Conservation (phyloP, 2,329 filamentous ascomycete genomes). For the Coniochaeta ligniaria region DNA sequence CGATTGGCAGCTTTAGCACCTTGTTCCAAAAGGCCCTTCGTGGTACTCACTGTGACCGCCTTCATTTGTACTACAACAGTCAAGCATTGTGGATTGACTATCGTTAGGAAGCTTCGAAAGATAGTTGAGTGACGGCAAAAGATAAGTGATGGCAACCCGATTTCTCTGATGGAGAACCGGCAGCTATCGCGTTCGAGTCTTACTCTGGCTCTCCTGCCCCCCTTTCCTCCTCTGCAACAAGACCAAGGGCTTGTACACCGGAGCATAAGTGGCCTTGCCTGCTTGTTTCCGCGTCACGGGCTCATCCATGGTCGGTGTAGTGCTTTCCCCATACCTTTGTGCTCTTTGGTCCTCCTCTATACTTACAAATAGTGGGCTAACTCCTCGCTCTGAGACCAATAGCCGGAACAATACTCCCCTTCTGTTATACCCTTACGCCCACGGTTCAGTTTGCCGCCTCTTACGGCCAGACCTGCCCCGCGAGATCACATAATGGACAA, state of each 20-base stretch:
- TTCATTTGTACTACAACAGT: no score
- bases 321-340: background rate
- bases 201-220: background rate
- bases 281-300: background rate
- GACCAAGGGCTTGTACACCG: background rate
- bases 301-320: background rate
- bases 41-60: no score
- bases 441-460: background rate
- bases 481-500: constrained; percentile 28
- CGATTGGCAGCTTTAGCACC: no score
- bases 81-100: no score
- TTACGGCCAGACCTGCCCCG: background rate
- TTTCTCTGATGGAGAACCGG: no score
- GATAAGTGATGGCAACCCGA: no score
- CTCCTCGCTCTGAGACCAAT: background rate
- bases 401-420: background rate
- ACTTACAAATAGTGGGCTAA: constrained; percentile 1
- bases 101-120: no score
- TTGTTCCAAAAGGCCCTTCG: no score
- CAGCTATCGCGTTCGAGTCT: no score
- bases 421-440: background rate
- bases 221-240: background rate
- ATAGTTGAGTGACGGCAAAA: no score
- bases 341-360: background rate
- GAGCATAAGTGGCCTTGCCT: background rate